Conservation (phyloP, 768 basidiomycete genomes). For the Trametes punicea region DNA sequence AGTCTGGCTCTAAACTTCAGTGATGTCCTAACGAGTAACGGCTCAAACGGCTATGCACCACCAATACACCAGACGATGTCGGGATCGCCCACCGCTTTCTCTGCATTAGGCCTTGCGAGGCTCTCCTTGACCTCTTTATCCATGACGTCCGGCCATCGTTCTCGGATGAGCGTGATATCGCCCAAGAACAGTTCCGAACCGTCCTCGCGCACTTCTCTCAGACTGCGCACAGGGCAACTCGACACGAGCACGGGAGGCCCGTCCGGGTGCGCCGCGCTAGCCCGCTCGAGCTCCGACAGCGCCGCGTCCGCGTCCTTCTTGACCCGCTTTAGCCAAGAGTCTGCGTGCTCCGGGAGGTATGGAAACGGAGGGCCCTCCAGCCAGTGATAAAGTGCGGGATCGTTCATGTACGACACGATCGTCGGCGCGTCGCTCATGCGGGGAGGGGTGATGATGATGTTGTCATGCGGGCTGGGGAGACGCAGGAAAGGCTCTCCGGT, state of each 20-base stretch:
- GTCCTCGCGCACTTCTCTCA: conserved; percentile 55
- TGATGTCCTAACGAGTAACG: background rate
- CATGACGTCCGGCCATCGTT: conserved; percentile 28
- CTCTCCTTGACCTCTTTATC: conserved; percentile 38
- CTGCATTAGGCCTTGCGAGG: conserved; percentile 40
- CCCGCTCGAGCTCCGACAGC: conserved; percentile 31
- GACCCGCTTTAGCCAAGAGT: conserved; percentile 35
- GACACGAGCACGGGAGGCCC: conserved; percentile 35
- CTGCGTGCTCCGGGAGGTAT: conserved; percentile 43
- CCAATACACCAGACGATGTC: conserved; percentile 60
- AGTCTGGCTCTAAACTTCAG: conserved; percentile 36
- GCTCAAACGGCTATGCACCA: conserved; percentile 36
- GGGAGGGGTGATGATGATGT: conserved; percentile 59
- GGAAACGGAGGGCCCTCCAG: conserved; percentile 51
- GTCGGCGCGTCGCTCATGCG: conserved; percentile 42
- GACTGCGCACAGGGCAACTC: conserved; percentile 44
- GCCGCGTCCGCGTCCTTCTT: conserved; percentile 31
- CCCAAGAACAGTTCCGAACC: conserved; percentile 55
- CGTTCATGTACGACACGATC: conserved; percentile 44
- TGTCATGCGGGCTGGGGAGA: conserved; percentile 46
- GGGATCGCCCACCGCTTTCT: conserved; percentile 45
- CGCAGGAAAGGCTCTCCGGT: conserved; percentile 53
- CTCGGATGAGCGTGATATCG: conserved; percentile 35
- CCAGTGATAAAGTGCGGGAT: conserved; percentile 43
- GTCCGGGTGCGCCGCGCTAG: conserved; percentile 16